phyloP scores from a whole-genome alignment of 306 rosid genomes.

The Prunus mume region DNA sequence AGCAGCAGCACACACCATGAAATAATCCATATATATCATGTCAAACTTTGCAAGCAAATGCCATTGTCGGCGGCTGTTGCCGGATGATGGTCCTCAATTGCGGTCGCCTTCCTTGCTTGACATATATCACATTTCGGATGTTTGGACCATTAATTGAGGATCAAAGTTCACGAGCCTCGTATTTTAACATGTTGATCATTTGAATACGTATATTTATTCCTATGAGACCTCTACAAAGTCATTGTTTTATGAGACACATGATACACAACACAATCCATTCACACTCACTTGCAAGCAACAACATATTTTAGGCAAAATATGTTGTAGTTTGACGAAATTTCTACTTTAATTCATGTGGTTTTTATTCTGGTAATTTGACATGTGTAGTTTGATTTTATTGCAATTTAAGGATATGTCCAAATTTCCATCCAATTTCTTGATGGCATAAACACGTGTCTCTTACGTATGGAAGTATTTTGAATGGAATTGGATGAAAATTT shows the following conservation, averaged over 20 bases:
- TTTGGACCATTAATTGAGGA: not conserved
- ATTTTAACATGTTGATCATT: not conserved
- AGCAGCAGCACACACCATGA: too few species aligned
- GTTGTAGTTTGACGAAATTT: too few species aligned
- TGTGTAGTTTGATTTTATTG: too few species aligned
- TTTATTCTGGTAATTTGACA: fast-evolving
- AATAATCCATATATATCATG: not conserved
- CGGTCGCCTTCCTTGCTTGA: slow-evolving; percentile 1
- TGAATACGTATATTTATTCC: not conserved
- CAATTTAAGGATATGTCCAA: too few species aligned
- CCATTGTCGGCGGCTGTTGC: not conserved
- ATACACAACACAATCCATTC: not conserved
- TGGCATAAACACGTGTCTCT: too few species aligned
- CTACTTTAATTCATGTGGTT: too few species aligned
- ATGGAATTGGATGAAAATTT: too few species aligned
- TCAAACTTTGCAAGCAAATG: not conserved
- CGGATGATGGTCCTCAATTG: not conserved
- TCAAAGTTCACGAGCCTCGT: not conserved
- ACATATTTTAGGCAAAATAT: not conserved
- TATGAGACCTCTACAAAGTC: not conserved
- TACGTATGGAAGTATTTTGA: too few species aligned
- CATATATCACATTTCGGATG: not conserved
- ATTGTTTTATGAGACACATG: slow-evolving; percentile 3
- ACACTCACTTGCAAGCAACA: not conserved
- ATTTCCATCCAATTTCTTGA: not conserved